Percentiles rank a stretch among this genome's conserved stretches.
Evolutionary conservation across 2,329 filamentous ascomycete species (phyloP).

Genomic region (Westerdykella sp.): DNA sequence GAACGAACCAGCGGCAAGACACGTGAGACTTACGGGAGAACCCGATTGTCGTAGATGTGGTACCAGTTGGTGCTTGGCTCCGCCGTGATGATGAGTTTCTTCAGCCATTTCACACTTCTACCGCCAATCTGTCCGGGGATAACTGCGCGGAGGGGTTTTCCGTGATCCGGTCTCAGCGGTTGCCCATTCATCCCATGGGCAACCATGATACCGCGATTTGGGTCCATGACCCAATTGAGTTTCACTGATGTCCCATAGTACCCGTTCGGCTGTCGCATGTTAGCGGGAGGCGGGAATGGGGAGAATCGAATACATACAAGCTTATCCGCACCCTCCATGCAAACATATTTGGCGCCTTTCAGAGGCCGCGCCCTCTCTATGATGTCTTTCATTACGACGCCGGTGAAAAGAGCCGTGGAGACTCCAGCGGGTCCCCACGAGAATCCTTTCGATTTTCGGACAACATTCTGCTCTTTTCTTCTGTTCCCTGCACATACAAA

Average conservation of each 20-base stretch:
- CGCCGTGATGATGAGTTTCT: conserved; percentile 69
- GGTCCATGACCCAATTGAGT: conserved; percentile 80
- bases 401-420: conserved; percentile 83
- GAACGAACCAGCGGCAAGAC: not conserved
- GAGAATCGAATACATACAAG: conserved; percentile 41
- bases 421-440: conserved; percentile 87
- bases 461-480: conserved; percentile 86
- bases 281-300: conserved; percentile 1
- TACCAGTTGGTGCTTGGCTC: conserved; percentile 89
- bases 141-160: conserved; percentile 72
- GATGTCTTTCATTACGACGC: conserved; percentile 67
- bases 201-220: conserved; percentile 76
- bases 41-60: conserved; percentile 88
- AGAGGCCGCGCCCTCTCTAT: conserved; percentile 61
- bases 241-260: conserved; percentile 85
- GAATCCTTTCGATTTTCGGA: conserved; percentile 87
- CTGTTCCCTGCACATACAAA: conserved; percentile 89
- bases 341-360: conserved; percentile 71
- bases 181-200: conserved; percentile 91
- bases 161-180: conserved; percentile 72
- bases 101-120: conserved; percentile 89
- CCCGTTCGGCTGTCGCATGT: conserved; percentile 61
- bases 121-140: conserved; percentile 90
- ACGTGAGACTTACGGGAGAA: conserved; percentile 55
- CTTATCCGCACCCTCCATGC: conserved; percentile 85